Conservation (phyloP, 495 filamentous ascomycete genomes). For the Emericellopsis terricola region DNA sequence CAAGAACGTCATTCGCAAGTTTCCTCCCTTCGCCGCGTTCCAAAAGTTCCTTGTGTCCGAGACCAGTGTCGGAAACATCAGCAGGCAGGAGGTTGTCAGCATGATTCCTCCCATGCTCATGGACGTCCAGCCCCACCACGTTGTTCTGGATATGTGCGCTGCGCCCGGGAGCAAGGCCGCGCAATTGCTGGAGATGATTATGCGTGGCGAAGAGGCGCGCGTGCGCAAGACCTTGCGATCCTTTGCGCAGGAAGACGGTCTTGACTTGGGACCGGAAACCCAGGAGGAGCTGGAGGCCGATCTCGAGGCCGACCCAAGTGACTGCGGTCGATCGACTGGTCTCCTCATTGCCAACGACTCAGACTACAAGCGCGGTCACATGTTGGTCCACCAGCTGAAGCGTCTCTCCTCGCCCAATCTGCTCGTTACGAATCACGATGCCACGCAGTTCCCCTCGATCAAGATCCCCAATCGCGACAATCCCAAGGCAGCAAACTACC, state of each 20-base stretch:
- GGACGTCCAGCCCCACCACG: slow-evolving; percentile 79
- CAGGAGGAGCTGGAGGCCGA: slow-evolving; percentile 27
- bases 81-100: slow-evolving; percentile 87
- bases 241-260: slow-evolving; percentile 32
- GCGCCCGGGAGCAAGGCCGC: slow-evolving; percentile 93
- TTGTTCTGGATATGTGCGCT: slow-evolving; percentile 85
- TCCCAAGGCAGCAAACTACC: slow-evolving; percentile 42
- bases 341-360: slow-evolving; percentile 87
- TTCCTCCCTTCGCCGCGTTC: slow-evolving; percentile 81
- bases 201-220: slow-evolving; percentile 72
- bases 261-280: slow-evolving; percentile 27
- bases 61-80: slow-evolving; percentile 92
- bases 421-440: slow-evolving; percentile 95
- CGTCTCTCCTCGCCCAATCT: slow-evolving; percentile 89
- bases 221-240: slow-evolving; percentile 40
- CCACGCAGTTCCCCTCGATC: slow-evolving; percentile 85
- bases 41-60: slow-evolving; percentile 98
- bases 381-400: slow-evolving; percentile 96
- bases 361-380: slow-evolving; percentile 87
- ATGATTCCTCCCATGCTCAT: slow-evolving; percentile 96
- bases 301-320: slow-evolving; percentile 38
- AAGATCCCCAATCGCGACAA: slow-evolving; percentile 38
- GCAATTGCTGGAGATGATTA: slow-evolving; percentile 87
- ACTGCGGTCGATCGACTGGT: slow-evolving; percentile 76
- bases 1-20: slow-evolving; percentile 80